Evolutionary conservation across 2,329 filamentous ascomycete species (phyloP).

Genomic region (Xylariaceae sp.): DNA sequence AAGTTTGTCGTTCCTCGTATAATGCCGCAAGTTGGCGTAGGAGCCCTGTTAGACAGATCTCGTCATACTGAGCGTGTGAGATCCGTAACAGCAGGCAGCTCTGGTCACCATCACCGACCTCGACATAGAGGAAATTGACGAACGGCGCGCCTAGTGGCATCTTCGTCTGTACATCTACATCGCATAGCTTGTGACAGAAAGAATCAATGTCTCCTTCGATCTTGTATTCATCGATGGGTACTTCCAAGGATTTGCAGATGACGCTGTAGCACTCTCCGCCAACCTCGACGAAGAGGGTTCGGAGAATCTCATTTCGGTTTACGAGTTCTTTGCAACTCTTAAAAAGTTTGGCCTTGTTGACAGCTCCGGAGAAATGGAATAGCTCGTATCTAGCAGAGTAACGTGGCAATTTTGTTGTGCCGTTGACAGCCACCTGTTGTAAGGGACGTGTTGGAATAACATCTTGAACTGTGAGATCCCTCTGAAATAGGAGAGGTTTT

Average conservation of each 20-base stretch:
- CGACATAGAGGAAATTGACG: conserved; percentile 55
- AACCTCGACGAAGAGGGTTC: conserved; percentile 59
- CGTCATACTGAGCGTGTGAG: conserved; percentile 67
- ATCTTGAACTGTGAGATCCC: conserved; percentile 49
- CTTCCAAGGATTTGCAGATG: conserved; percentile 51
- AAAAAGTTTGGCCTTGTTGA: conserved; percentile 48
- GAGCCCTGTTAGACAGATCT: conserved; percentile 61
- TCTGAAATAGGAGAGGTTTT: conserved; percentile 47
- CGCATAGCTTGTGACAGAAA: conserved; percentile 52
- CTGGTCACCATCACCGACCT: conserved; percentile 31
- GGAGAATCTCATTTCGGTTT: conserved; percentile 58
- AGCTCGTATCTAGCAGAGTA: conserved; percentile 62
- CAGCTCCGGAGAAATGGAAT: conserved; percentile 53
- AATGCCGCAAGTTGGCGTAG: conserved; percentile 57
- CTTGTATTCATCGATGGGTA: conserved; percentile 49
- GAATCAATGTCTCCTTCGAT: conserved; percentile 47
- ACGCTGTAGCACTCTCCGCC: conserved; percentile 50
- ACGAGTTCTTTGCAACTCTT: conserved; percentile 53
- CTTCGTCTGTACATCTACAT: conserved; percentile 50
- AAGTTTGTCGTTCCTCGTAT: conserved; percentile 34
- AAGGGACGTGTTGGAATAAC: conserved; percentile 56
- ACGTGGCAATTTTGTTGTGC: conserved; percentile 53
- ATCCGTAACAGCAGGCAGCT: conserved; percentile 56
- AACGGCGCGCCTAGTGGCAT: conserved; percentile 58
- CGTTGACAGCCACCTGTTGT: conserved; percentile 56